A percentile compares a stretch with the other conserved stretches of the same genome.
These are phyloP conservation scores for Metschnikowia lunata DNA, from an alignment of 805 yeast species.

Conservation along the genomic window DNA sequence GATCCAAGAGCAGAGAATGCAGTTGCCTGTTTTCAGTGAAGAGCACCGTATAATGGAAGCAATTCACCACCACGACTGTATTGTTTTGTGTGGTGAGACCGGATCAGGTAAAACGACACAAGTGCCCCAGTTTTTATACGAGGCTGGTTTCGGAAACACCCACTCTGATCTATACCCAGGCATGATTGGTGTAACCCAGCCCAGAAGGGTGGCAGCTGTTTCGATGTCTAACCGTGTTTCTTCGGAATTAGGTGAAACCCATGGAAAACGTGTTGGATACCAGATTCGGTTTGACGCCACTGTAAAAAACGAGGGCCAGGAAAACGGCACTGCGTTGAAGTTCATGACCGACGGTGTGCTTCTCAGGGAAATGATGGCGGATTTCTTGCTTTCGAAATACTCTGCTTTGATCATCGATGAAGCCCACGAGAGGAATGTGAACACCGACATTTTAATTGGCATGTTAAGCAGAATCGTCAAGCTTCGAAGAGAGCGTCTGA, in stretches of 20 bases:
- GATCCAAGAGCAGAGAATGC: slow-evolving; percentile 63
- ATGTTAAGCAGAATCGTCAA: slow-evolving; percentile 83
- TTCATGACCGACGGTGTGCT: slow-evolving; percentile 96
- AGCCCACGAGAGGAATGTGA: slow-evolving; percentile 95
- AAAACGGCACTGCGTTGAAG: slow-evolving; percentile 60
- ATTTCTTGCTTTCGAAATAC: slow-evolving; percentile 73
- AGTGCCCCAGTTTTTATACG: slow-evolving; percentile 92
- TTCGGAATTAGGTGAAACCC: slow-evolving; percentile 64
- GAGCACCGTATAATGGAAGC: slow-evolving; percentile 96
- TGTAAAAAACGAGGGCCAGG: slow-evolving; percentile 44
- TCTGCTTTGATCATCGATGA: slow-evolving; percentile 90
- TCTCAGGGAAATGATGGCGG: slow-evolving; percentile 87
- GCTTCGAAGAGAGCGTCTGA: slow-evolving; percentile 54
- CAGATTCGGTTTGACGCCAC: slow-evolving; percentile 80
- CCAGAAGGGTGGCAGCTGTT: slow-evolving; percentile 90
- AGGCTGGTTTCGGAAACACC: slow-evolving; percentile 81
- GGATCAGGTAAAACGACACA: slow-evolving; percentile 99
- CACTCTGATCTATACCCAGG: slow-evolving; percentile 62
- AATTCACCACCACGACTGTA: slow-evolving; percentile 83
- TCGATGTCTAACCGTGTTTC: slow-evolving; percentile 84
- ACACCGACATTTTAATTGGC: slow-evolving; percentile 94
- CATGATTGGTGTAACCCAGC: slow-evolving; percentile 95
- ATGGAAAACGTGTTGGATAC: slow-evolving; percentile 65
- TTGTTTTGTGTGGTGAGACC: slow-evolving; percentile 93
- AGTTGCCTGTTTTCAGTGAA: slow-evolving; percentile 83